Conservation (phyloP, 2,329 filamentous ascomycete species). For the Aspergillus hiratsukae region DNA sequence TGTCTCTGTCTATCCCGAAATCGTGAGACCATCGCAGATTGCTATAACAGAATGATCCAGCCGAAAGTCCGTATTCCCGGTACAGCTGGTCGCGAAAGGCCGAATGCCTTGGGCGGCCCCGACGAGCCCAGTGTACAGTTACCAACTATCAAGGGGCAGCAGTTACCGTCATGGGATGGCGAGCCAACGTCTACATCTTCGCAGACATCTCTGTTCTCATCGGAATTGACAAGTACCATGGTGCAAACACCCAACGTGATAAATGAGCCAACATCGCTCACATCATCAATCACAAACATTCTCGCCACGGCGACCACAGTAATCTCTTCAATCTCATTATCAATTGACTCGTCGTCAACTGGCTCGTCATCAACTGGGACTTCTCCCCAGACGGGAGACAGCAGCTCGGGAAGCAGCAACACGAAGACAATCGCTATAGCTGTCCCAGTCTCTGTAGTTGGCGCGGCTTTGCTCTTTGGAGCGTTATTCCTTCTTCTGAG, state of each 20-base stretch:
- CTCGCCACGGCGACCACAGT: not conserved
- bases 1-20: not conserved
- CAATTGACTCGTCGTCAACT: not conserved
- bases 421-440: slow-evolving; percentile 28
- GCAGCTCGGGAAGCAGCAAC: not conserved
- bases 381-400: not conserved
- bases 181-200: not conserved
- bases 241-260: not conserved
- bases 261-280: not conserved
- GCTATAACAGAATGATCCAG: not conserved
- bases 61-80: too few relatives aligned
- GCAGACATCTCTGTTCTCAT: not conserved
- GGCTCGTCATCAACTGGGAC: not conserved
- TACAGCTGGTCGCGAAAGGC: not conserved
- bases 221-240: not conserved
- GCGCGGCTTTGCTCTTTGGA: slow-evolving; percentile 18
- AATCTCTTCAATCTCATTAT: not conserved
- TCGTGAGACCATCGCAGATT: not conserved
- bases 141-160: not conserved
- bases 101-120: not conserved
- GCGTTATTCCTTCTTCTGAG: slow-evolving; percentile 23
- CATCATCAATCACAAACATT: not conserved
- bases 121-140: not conserved
- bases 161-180: not conserved
- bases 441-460: slow-evolving; percentile 29